phyloP scores from a whole-genome alignment of 768 basidiomycete genomes.

The Lepiota subincarnata region DNA sequence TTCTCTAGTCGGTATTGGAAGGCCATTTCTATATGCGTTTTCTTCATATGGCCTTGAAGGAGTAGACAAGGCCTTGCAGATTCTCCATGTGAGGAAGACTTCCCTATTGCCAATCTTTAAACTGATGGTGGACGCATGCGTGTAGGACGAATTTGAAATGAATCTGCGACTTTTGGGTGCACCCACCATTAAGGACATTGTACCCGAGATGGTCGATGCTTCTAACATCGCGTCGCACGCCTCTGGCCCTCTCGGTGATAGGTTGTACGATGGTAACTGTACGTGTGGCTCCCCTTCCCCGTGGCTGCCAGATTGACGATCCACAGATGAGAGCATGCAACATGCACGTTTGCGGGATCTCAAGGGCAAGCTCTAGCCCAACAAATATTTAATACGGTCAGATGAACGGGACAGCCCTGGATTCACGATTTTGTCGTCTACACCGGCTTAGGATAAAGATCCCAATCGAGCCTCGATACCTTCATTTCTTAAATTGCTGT shows the following conservation, averaged over 20 bases:
- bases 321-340: constrained; percentile 33
- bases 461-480: too few species aligned
- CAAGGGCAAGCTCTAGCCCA: constrained; percentile 23
- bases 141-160: constrained; percentile 97
- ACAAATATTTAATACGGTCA: not conserved
- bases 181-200: constrained; percentile 70
- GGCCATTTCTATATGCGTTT: constrained; percentile 87
- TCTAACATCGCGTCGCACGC: constrained; percentile 63
- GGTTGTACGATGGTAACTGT: constrained; percentile 83
- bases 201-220: constrained; percentile 88
- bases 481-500: too few species aligned
- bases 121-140: not conserved
- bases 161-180: constrained; percentile 92
- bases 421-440: not conserved
- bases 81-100: constrained; percentile 53
- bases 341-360: constrained; percentile 26
- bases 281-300: constrained; percentile 48
- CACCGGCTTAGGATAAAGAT: too few species aligned
- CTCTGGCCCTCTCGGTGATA: constrained; percentile 65
- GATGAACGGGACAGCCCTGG: not conserved
- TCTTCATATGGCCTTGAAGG: constrained; percentile 88
- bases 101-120: not conserved
- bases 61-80: constrained; percentile 76
- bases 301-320: not conserved
- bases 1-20: constrained; percentile 66